These are phyloP conservation scores for Cytidiella melzeri DNA, from an alignment of 768 basidiomycete species.

Conservation along the genomic window DNA sequence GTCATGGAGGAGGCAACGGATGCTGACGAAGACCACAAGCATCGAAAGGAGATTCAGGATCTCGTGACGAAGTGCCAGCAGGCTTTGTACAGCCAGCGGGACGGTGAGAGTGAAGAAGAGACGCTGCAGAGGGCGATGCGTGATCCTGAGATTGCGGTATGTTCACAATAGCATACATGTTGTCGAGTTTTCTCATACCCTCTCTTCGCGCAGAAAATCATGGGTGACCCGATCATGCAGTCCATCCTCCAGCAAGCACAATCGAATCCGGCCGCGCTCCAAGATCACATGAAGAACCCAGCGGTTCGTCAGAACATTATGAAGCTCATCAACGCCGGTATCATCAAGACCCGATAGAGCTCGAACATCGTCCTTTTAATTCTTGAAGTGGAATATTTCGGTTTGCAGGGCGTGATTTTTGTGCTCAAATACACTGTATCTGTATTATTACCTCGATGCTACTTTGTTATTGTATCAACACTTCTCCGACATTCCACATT, in stretches of 20 bases:
- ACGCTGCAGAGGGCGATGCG: conserved; percentile 92
- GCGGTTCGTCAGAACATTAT: conserved; percentile 73
- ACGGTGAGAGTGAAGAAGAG: conserved; percentile 87
- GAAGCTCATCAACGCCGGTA: conserved; percentile 88
- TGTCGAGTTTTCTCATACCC: background rate
- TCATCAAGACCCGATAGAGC: conserved; percentile 64
- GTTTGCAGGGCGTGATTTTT: background rate
- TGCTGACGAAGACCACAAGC: conserved; percentile 75
- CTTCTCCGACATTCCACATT: background rate
- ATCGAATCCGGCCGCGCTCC: conserved; percentile 77
- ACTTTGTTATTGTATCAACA: background rate
- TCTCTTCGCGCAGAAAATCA: conserved; percentile 50
- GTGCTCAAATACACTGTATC: conserved; percentile 5
- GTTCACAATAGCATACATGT: conserved; percentile 24
- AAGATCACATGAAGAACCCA: conserved; percentile 96
- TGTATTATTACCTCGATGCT: conserved; percentile 2
- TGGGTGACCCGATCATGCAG: conserved; percentile 91
- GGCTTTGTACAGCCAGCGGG: conserved; percentile 72
- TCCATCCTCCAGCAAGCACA: conserved; percentile 94
- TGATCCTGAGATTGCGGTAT: conserved; percentile 90
- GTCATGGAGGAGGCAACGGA: conserved; percentile 73
- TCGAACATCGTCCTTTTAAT: no score
- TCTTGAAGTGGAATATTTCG: background rate
- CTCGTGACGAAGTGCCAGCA: conserved; percentile 77
- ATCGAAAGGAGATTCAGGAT: conserved; percentile 75